A percentile compares a stretch with the other conserved stretches of the same genome.
These are phyloP conservation scores for Rhizopogon vulgaris DNA, from an alignment of 768 basidiomycete species.

Conservation along the genomic window DNA sequence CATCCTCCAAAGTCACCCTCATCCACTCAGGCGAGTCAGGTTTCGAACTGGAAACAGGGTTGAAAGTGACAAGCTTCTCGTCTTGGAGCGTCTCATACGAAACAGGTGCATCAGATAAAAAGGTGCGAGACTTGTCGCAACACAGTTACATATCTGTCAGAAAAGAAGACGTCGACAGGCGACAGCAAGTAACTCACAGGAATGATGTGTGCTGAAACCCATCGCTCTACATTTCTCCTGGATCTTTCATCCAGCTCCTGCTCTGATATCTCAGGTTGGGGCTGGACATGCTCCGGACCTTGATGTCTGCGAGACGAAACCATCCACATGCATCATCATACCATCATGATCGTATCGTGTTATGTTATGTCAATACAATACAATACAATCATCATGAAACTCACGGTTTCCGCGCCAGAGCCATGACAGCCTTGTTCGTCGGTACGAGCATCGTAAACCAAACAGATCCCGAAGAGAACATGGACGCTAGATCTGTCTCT, in stretches of 20 bases:
- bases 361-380: too few relatives aligned
- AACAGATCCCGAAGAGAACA: conserved; percentile 30
- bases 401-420: conserved; percentile 75
- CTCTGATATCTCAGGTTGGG: conserved; percentile 55
- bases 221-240: conserved; percentile 65
- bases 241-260: conserved; percentile 56
- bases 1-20: conserved; percentile 49
- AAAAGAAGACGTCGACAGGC: neutral
- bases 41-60: conserved; percentile 26
- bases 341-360: neutral
- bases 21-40: conserved; percentile 48
- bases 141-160: neutral
- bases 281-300: conserved; percentile 35
- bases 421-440: conserved; percentile 85
- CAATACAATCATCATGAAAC: conserved; percentile 20
- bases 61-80: conserved; percentile 53
- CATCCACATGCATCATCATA: neutral
- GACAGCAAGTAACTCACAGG: conserved; percentile 45
- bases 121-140: conserved; percentile 35
- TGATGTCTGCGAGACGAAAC: conserved; percentile 45
- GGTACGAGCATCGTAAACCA: conserved; percentile 67
- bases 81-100: conserved; percentile 55
- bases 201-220: conserved; percentile 81
- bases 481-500: conserved; percentile 54
- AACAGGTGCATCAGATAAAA: conserved; percentile 30